Evolutionary conservation across 2,329 filamentous ascomycete species (phyloP), one percentile per base, ranked within the genome.

Genomic region (Aureobasidium zeae): DNA sequence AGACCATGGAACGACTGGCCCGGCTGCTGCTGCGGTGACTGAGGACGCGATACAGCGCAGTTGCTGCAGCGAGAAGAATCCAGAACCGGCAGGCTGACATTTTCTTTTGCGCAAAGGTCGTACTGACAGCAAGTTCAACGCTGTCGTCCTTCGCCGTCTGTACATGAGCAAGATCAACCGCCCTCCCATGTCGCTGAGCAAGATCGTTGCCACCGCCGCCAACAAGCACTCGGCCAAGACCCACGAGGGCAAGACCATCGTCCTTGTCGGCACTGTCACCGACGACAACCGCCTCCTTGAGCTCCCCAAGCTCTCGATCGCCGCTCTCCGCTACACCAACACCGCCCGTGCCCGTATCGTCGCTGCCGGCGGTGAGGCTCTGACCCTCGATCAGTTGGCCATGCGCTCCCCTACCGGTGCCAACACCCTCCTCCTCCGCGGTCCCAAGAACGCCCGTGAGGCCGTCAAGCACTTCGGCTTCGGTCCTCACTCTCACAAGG

Each of bases 161-260:
- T 94, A 94, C 67, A 94, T 91, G 86, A 94, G 87, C 69, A 86
- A 88, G 72, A 94, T 93, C 74, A 96, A 96, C 84, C 84, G 88
- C 60, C 63, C 63, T 51, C 87, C 91, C 54, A 81, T 98, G 63
- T 95, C 88, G 50, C 77, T 98, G 63, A 95, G 88, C 57, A 85
- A 89, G 69, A 86, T 96, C 63, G 81, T 86, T 45, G 68, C 71
- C 28, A 66, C 64, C 9, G 72, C 74, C 19, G 72, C 74, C 44
- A 74, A 71, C 52, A 62, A 69, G 48, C 58, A 69, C 57, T 61
- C 63, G 20, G 61, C 58, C 12, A 65, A 78, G 49, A 70, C 71
- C 9, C 79, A 83, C 22, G 71, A 74, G 48, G 83, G 81, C 43
- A 76, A 94, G 78, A 96, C 86, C 60, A 75, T 96, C 57, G 91